Percentiles rank a stretch among this genome's conserved stretches.
These are phyloP conservation scores for Fusarium sarcochroum DNA, from an alignment of 2,329 filamentous ascomycete species.

Conservation along the genomic window DNA sequence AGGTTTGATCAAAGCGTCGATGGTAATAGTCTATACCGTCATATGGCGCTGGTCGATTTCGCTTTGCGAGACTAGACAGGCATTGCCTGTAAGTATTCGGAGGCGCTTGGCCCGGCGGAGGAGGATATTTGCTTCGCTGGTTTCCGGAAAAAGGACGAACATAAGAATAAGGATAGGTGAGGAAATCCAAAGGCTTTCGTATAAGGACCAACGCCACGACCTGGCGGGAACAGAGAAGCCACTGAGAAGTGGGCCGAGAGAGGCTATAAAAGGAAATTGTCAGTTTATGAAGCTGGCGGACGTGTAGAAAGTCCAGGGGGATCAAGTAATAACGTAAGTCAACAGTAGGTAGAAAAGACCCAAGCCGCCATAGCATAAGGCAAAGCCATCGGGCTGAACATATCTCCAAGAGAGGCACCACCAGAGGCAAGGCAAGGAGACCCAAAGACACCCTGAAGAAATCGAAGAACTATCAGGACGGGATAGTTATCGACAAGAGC, in stretches of 20 bases:
- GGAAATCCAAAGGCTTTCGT: slow-evolving; percentile 73
- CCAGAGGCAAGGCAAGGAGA: slow-evolving; percentile 74
- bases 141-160: slow-evolving; percentile 75
- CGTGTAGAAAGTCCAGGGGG: not conserved
- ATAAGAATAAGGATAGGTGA: slow-evolving; percentile 70
- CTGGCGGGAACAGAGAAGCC: slow-evolving; percentile 71
- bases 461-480: slow-evolving; percentile 73
- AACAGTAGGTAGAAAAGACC: too few species aligned
- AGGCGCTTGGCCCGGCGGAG: slow-evolving; percentile 71
- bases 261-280: too few species aligned
- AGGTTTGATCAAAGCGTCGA: slow-evolving; percentile 72
- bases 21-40: slow-evolving; percentile 59
- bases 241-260: slow-evolving; percentile 71
- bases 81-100: slow-evolving; percentile 70
- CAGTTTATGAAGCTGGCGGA: too few species aligned
- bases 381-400: too few species aligned
- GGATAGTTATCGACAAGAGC: slow-evolving; percentile 73
- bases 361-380: too few species aligned
- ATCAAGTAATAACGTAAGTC: too few species aligned
- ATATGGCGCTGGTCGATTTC: slow-evolving; percentile 73
- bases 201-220: slow-evolving; percentile 74
- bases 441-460: slow-evolving; percentile 76
- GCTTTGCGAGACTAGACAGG: slow-evolving; percentile 69
- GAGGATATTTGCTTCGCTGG: slow-evolving; percentile 70
- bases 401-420: slow-evolving; percentile 65